Evolutionary conservation across 2,329 filamentous ascomycete genomes (phyloP), one percentile per base, ranked within the genome.

Genomic region (Amauroascus niger): DNA sequence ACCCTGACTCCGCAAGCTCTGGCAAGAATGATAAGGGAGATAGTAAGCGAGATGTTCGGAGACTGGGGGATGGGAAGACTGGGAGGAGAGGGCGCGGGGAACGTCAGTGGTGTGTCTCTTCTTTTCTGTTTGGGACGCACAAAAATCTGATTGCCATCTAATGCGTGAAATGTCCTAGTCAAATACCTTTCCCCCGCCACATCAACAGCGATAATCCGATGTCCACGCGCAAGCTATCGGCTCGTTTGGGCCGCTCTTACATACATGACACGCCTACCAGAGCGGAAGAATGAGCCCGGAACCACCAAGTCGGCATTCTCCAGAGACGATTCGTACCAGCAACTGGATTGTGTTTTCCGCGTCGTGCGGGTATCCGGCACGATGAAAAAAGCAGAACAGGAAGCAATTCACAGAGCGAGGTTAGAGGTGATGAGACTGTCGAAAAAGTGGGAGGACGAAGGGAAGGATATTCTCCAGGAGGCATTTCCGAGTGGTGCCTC

Each of bases 161-260:
- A 40, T 9, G 26, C 6, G 16, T 35, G 13, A 22, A 37, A 52
- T 44, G 30, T 24, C 40, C 54, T 59, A 91, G 88, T 98, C 51
- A 95, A 95, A 75, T 98, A 98, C 68, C 78, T 94, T 49, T 95
- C 89, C 0, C 77, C 83, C 2, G 86, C 89, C n/a, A 98, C 93
- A 0, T 95, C 88, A 5, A 98, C 91, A 1, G 88, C 91, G 52
- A 98, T 98, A 56, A 76, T 98, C 37, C 82, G 87, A 58, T 88
- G 90, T 59, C 82, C 87, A 2, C 83, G 93, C 54, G 82, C 83
- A 14, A 84, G 95, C 60, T 94, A 90, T 67, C 80, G 88, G 45
- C 79, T 96, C 58, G 83, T 95, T 3, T 98, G 93, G 93, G 84
- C 89, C 0, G 87, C 89, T 0, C 73, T 98, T 51, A 87, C 88